Percentiles rank a stretch among this genome's conserved stretches.
Conservation (phyloP, 805 yeast species). For the Hanseniaspora nectarophila region DNA sequence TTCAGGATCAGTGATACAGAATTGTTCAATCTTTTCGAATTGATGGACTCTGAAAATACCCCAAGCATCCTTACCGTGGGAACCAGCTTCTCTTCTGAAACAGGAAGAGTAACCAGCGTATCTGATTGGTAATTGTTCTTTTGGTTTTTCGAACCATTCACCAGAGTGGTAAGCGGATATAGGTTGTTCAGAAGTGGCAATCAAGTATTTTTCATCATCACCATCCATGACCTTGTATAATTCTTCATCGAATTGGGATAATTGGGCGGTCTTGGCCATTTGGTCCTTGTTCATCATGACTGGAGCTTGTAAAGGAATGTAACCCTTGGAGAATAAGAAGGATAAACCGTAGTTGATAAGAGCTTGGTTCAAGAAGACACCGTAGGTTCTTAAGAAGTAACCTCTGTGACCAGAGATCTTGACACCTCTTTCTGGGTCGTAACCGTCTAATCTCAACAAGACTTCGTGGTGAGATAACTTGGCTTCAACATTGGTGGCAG, state of each 20-base stretch:
- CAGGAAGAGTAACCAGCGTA: slow-evolving; percentile 97
- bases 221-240: slow-evolving; percentile 94
- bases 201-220: slow-evolving; percentile 90
- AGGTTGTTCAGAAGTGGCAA: slow-evolving; percentile 98
- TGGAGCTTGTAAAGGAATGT: slow-evolving; percentile 91
- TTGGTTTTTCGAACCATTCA: slow-evolving; percentile 97
- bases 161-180: slow-evolving; percentile 93
- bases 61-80: slow-evolving; percentile 99
- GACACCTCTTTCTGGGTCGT: slow-evolving; percentile 97
- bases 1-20: slow-evolving; percentile 90
- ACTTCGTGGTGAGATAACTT: slow-evolving; percentile 89
- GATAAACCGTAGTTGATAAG: slow-evolving; percentile 88
- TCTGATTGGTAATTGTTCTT: slow-evolving; percentile 89
- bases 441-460: slow-evolving; percentile 86
- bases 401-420: slow-evolving; percentile 98
- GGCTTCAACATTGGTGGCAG: slow-evolving; percentile 68
- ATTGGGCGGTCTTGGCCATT: slow-evolving; percentile 98
- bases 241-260: slow-evolving; percentile 96
- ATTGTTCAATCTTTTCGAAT: slow-evolving; percentile 96
- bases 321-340: slow-evolving; percentile 67
- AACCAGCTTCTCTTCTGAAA: slow-evolving; percentile 98
- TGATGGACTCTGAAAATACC: slow-evolving; percentile 98
- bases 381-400: slow-evolving; percentile 84
- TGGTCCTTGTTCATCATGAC: slow-evolving; percentile 99
- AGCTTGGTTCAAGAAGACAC: slow-evolving; percentile 97